phyloP scores from a whole-genome alignment of 768 basidiomycete species.

The Cystofilobasidium macerans region DNA sequence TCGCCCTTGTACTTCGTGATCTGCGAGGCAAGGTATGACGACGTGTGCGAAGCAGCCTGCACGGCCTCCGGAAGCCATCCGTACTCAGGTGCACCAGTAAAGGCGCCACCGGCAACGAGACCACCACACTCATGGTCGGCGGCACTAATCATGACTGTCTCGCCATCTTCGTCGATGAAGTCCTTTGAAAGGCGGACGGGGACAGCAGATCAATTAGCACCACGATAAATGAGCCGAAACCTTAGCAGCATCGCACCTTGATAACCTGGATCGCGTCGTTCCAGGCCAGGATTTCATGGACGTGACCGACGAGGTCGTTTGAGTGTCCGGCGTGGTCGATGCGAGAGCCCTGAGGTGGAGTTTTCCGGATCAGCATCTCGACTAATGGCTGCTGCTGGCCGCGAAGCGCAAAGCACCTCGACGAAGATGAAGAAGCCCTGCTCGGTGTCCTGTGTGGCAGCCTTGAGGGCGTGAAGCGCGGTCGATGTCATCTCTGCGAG shows the following conservation, averaged over 20 bases:
- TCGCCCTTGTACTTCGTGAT: slow-evolving; percentile 14
- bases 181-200: too few species aligned
- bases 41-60: slow-evolving; percentile 5
- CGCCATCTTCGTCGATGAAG: slow-evolving; percentile 10
- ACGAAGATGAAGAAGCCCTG: slow-evolving; percentile 34
- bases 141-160: slow-evolving; percentile 13
- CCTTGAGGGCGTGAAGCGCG: slow-evolving; percentile 29
- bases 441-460: not conserved
- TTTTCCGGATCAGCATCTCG: not conserved
- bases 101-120: slow-evolving; percentile 17
- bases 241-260: too few species aligned
- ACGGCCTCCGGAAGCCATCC: slow-evolving; percentile 17
- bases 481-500: slow-evolving; percentile 32
- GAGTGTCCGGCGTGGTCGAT: slow-evolving; percentile 16
- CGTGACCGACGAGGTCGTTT: slow-evolving; percentile 18
- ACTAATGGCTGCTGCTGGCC: not conserved
- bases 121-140: slow-evolving; percentile 24
- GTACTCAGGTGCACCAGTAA: slow-evolving; percentile 17
- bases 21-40: not conserved
- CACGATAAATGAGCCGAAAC: not conserved
- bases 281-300: slow-evolving; percentile 22
- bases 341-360: not conserved
- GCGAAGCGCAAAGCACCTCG: slow-evolving; percentile 25
- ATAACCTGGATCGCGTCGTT: slow-evolving; percentile 12
- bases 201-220: too few species aligned